Evolutionary conservation across 176 grass and related monocot genomes (phyloP).

Genomic region (Alloteropsis semialata): DNA sequence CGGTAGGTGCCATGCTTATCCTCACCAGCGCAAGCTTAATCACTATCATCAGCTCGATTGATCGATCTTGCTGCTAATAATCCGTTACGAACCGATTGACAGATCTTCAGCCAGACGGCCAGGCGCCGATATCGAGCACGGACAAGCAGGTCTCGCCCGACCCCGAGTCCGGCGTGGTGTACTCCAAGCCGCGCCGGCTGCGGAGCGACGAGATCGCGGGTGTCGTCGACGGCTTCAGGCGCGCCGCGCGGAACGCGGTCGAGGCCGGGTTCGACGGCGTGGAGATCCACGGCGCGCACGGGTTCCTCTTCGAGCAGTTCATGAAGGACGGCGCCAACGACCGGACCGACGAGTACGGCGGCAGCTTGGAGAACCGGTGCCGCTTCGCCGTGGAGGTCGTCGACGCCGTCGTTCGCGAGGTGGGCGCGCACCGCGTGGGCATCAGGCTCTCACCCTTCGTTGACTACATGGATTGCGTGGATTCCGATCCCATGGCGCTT

Average conservation of each 20-base stretch:
- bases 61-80: neutral
- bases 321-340: constrained; percentile 29
- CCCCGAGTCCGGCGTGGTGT: neutral
- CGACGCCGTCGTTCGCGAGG: constrained; percentile 5
- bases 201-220: neutral
- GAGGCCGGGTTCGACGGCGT: constrained; percentile 30
- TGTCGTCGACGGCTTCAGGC: constrained; percentile 20
- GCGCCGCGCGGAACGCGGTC: neutral
- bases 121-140: constrained; percentile 14
- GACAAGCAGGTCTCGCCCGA: neutral
- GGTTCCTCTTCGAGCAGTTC: constrained; percentile 33
- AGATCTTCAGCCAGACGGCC: neutral
- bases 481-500: constrained; percentile 11
- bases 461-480: constrained; percentile 3
- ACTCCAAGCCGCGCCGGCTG: neutral
- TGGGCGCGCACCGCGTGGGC: constrained; percentile 12
- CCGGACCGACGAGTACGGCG: constrained; percentile 5
- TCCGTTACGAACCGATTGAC: too few species aligned
- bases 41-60: neutral
- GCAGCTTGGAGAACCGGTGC: constrained; percentile 32
- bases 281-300: constrained; percentile 26
- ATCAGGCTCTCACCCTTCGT: constrained; percentile 1
- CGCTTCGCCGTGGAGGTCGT: constrained; percentile 14
- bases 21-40: neutral
- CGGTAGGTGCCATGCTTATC: neutral